Percentiles rank a stretch among this genome's conserved stretches.
phyloP scores from a whole-genome alignment of 257 asterid species.

The Solanum chiquidenum region DNA sequence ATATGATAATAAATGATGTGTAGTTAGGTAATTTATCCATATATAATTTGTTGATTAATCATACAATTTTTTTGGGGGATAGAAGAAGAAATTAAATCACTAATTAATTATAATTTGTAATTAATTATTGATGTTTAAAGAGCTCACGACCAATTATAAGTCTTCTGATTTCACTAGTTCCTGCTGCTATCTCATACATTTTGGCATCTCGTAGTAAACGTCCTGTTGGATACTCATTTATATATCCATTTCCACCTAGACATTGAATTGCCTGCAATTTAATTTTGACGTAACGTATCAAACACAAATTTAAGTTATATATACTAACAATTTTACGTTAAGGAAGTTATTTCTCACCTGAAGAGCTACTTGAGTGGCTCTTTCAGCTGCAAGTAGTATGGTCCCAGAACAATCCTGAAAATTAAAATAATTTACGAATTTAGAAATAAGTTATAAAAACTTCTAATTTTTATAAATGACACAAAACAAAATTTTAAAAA shows the following conservation, averaged over 20 bases:
- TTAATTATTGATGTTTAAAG: slow-evolving; percentile 49
- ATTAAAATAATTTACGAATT: background rate
- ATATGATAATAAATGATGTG: too few relatives aligned
- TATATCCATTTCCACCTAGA: slow-evolving; percentile 93
- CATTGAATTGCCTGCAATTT: slow-evolving; percentile 84
- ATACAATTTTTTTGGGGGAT: too few relatives aligned
- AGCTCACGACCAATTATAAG: slow-evolving; percentile 78
- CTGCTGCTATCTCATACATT: slow-evolving; percentile 92
- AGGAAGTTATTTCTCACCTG: slow-evolving; percentile 33
- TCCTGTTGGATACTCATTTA: slow-evolving; percentile 88
- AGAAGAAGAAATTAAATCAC: background rate
- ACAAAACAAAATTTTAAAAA: background rate
- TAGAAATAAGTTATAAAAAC: background rate
- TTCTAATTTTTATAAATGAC: background rate
- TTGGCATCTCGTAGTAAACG: slow-evolving; percentile 91
- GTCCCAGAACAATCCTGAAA: slow-evolving; percentile 91
- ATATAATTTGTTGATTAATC: too few relatives aligned
- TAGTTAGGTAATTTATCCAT: too few relatives aligned
- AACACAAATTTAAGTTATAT: background rate
- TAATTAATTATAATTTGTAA: background rate
- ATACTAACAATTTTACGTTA: background rate
- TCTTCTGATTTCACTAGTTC: slow-evolving; percentile 92
- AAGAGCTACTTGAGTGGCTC: slow-evolving; percentile 99
- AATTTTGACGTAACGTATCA: background rate
- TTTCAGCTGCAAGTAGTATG: slow-evolving; percentile 81